Base-by-base conservation (phyloP, 441 rosid genomes). In the Bocquillonia castaneifolia region DNA sequence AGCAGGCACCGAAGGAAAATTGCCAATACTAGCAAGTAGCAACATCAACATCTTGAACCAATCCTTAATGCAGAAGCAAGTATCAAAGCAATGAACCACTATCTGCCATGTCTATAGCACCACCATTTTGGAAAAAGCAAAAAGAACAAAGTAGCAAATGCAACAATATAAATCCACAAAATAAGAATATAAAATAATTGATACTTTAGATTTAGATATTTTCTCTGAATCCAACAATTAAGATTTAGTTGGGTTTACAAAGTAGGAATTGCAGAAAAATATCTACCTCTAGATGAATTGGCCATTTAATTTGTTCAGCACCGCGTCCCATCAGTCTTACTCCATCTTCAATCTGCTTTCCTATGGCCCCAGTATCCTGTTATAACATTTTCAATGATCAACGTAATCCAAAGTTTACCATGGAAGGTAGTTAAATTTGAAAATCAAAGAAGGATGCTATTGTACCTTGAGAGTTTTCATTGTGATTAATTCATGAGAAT, bases 301-400 rank as follows among this genome's bases (percentile, higher is more conserved):
- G 97, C 98, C 98, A 93, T 57, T 88, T 78, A 78, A 93, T 91
- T 67, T 86, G 82, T 59, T 87, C 96, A 57, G 84, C 77, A 53
- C 97, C 98, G 58, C 98, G 96, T 6, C 96, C 98, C 98, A 91
- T 91, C 82, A 93, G 76, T 79, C 97, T 84, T 69, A 93, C 96
- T 73, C 98, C 98, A 50, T 93, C 96, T 85, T 86, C 74, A 72
- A 93, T 91, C 76, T 91, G 90, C 82, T 88, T 93, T 37, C 96
- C 96, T 45, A 91, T 76, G 31, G 96, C 96, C 57, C 91, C 90
- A 51, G 76, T 78, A 76, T 93, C 96, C 97, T 91, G 69, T 37
- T 3, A 48, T 14, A 71, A 42, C 47, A 59, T 47, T 39, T 44
- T 22, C 17, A 59, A 64, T 3, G 17, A 68, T 42, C 67, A 22